Conservation (phyloP, 495 filamentous ascomycete genomes). For the Arthonia radiata region DNA sequence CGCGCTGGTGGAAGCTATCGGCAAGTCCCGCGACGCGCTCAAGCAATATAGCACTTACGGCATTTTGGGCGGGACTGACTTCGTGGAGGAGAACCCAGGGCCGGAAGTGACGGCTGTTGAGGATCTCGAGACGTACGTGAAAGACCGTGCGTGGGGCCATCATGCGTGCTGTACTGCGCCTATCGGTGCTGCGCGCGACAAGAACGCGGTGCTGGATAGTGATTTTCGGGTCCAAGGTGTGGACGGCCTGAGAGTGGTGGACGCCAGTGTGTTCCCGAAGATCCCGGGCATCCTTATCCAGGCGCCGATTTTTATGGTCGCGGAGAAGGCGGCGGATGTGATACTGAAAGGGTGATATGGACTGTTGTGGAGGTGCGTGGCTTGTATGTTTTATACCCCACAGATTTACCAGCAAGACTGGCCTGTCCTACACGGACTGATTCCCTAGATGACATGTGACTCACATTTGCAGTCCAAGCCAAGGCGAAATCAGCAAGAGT, state of each 20-base stretch:
- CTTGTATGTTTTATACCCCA: no score
- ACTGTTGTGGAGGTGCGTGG: no score
- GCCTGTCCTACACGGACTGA: no score
- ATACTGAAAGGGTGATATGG: conserved; percentile 3
- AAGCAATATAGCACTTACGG: no score
- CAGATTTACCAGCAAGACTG: no score
- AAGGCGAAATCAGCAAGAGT: no score
- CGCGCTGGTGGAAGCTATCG: conserved; percentile 22
- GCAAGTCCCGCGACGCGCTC: no score
- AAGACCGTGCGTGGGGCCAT: conserved; percentile 30
- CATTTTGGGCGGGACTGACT: no score
- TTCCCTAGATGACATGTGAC: no score
- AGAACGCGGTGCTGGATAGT: conserved; percentile 16
- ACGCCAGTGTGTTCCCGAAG: conserved; percentile 9
- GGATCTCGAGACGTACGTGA: conserved; percentile 19
- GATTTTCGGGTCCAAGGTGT: conserved; percentile 7
- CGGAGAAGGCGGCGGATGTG: conserved; percentile 7
- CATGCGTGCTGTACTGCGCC: conserved; percentile 32
- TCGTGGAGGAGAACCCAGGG: no score
- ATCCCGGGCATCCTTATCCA: conserved; percentile 36
- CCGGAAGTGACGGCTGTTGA: no score
- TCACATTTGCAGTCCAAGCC: no score
- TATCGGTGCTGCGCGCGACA: conserved; percentile 29
- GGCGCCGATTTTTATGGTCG: conserved; percentile 5
- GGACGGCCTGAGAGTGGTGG: conserved; percentile 7